Evolutionary conservation across 768 basidiomycete genomes (phyloP).

Genomic region (Rhizopogon vesiculosus): DNA sequence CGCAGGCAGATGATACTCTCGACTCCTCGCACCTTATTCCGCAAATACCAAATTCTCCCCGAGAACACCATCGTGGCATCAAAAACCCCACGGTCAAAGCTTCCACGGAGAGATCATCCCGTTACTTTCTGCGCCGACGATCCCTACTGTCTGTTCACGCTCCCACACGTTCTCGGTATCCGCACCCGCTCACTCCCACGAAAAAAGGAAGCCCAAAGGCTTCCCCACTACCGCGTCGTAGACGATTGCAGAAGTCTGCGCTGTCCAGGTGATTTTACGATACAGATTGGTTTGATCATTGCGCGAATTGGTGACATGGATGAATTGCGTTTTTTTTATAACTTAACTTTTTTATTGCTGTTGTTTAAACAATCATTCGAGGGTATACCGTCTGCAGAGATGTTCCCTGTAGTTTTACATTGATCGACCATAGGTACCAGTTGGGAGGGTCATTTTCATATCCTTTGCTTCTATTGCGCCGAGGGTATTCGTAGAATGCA

Average conservation of each 20-base stretch:
- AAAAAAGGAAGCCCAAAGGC: constrained; percentile 8
- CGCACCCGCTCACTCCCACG: constrained; percentile 9
- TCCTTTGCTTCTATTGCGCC: background rate
- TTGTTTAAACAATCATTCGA: constrained; percentile 18
- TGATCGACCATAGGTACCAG: background rate
- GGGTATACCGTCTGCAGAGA: background rate
- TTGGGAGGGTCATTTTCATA: background rate
- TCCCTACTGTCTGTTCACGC: constrained; percentile 13
- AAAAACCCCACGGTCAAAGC: background rate
- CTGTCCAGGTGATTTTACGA: background rate
- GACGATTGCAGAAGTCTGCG: background rate
- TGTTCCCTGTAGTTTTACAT: constrained; percentile 1
- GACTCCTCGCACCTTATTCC: constrained; percentile 3
- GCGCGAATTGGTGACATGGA: background rate
- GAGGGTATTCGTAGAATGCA: background rate
- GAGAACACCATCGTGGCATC: background rate
- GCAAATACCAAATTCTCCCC: background rate
- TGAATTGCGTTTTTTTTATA: background rate
- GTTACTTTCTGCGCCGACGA: constrained; percentile 27
- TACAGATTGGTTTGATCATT: background rate
- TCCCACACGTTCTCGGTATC: constrained; percentile 13
- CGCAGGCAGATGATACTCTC: constrained; percentile 2
- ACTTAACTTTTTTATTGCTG: constrained; percentile 30
- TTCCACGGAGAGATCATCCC: constrained; percentile 1
- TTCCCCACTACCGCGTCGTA: constrained; percentile 12